Evolutionary conservation across 768 basidiomycete species (phyloP), one percentile per base, ranked within the genome.

Genomic region (Kwoniella mangroviensis): DNA sequence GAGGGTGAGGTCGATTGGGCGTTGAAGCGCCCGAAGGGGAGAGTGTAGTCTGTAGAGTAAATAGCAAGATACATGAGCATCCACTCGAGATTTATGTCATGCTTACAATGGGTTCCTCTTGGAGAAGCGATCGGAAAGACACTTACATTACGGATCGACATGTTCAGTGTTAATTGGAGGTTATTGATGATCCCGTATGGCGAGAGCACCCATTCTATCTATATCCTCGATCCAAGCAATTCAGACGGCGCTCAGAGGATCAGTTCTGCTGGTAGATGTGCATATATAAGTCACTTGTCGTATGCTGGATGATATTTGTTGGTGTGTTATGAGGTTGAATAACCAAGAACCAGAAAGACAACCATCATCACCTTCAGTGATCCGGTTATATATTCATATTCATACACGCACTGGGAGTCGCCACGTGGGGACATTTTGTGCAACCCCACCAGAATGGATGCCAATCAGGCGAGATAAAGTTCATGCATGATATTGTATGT

Each of bases 1-100:
- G 43, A 7, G 68, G 68, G 24, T 64, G 53, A 19, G 72, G 72
- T 40, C 70, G 70, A 19, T 17, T 22, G 40, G 58, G 58, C 15
- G 40, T 60, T 12, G 58, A 41, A 17, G 17, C 43, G 15, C 58
- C 58, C 13, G 58, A 43, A 19, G 34, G 13, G 19, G 58, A 26
- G 34, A 41, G 41, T 19, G 24, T 54, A 13, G 34, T 42, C 58
- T 60, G 21, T 13, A 58, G 28, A 28, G 3, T 21, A 58, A 3
- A 42, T 24, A 34, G 17, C 22, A 57, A 22, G 15, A 1, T 17
- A 15, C 34, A 34, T 34, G 6, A 34, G 34, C 34, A 34, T 34
- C 34, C 6, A 7, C 34, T 34, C 34, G 9, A 34, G 6, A 5
- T 34, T 7, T 1, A 34, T 34, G 34, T 34, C 34, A 34, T 34